Conservation (phyloP, 805 yeast genomes). For the Kodamaea lidongshanica region DNA sequence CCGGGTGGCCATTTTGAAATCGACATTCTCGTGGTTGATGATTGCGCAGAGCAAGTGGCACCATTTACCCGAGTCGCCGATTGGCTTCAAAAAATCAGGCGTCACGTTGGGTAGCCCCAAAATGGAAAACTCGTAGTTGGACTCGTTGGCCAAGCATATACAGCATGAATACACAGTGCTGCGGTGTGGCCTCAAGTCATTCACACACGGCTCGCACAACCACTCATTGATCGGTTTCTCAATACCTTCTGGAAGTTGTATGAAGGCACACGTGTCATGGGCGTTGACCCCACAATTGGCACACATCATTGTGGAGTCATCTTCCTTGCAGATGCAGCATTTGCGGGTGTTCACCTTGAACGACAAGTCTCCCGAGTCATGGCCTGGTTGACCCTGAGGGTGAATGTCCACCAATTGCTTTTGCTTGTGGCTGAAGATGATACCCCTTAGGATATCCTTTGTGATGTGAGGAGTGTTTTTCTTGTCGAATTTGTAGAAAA, state of each 20-base stretch:
- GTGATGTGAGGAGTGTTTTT: conserved; percentile 14
- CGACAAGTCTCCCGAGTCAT: conserved; percentile 12
- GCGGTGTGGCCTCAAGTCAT: conserved; percentile 55
- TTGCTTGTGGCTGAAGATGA: conserved; percentile 14
- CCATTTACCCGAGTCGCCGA: conserved; percentile 61
- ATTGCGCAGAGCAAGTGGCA: conserved; percentile 70
- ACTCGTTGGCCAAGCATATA: conserved; percentile 55
- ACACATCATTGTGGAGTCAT: conserved; percentile 43
- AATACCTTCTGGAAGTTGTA: conserved; percentile 13
- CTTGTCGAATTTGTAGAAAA: conserved; percentile 15
- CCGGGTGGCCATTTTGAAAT: conserved; percentile 9
- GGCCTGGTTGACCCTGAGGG: conserved; percentile 9
- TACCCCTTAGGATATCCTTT: conserved; percentile 10
- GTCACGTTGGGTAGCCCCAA: conserved; percentile 34
- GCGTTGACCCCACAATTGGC: conserved; percentile 61
- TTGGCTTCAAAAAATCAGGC: conserved; percentile 68
- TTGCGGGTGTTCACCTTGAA: conserved; percentile 22
- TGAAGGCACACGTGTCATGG: conserved; percentile 68
- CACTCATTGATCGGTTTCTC: conserved; percentile 42
- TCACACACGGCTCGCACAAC: conserved; percentile 77
- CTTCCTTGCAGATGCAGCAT: conserved; percentile 56
- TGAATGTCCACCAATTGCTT: conserved; percentile 26
- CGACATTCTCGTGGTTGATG: conserved; percentile 38
- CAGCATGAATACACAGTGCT: conserved; percentile 57
- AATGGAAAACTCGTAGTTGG: conserved; percentile 41